Base-by-base conservation (phyloP, 352 stramenopile genomes). In the Globisporangium spiculum region DNA sequence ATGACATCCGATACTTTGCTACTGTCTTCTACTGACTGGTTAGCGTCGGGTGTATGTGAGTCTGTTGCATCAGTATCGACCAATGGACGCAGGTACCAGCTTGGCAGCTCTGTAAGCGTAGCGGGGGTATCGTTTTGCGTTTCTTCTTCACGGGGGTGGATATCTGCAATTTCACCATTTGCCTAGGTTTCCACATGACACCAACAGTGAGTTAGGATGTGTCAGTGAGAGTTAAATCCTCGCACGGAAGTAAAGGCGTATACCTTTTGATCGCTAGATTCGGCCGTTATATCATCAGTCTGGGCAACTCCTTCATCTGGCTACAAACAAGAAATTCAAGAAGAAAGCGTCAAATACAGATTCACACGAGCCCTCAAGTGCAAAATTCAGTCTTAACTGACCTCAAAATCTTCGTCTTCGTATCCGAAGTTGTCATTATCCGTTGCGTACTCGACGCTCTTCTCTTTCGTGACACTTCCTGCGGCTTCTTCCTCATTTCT, bases 341-440 rank as follows among this genome's bases (percentile, higher is more conserved):
- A 30, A 30, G 1, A n/a, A 18, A 18, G 5, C 32, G 1, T 6
- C 20, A 61, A 5, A 36, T 38, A 9, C 52, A 60, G 18, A 18
- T n/a, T 7, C 22, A 18, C 52, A 34, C 20, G 1, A 30, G 6
- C 0, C 18, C 14, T 32, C 18, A 44, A 20, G 4, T 3, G 41
- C 8, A 38, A 66, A 30, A 20, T 0, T 18, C 9, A 1, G 44
- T 3, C 1, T 38, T 24, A 1, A 30, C 56, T 26, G 66, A 79
- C 80, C 72, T 93, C 85, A 68, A 92, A 91, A 52, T 87, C 83
- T n/a, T 92, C 85, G 20, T 93, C 80, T 48, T 86, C 83, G 66
- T 93, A 93, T 57, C 83, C 85, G 58, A 90, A 91, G 0, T 72
- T 79, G 44, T 85, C 75, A 3, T 50, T 79, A 7, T 78, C 66